A percentile compares a stretch with the other conserved stretches of the same genome.
phyloP scores from a whole-genome alignment of 202 grass and related monocot species.

The Carex sylvatica region DNA sequence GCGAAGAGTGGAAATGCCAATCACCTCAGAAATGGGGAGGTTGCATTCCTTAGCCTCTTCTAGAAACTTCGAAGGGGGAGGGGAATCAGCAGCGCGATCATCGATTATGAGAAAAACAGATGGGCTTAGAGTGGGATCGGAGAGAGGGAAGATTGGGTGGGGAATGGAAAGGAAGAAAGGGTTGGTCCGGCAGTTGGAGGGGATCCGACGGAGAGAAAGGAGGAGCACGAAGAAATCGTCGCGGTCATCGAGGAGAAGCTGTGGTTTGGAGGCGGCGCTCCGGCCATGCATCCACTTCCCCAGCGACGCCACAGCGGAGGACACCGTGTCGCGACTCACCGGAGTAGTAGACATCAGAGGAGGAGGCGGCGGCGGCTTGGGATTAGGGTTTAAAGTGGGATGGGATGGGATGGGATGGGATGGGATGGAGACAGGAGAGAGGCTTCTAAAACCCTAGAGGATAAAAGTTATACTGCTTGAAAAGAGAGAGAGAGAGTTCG shows the following conservation, averaged over 20 bases:
- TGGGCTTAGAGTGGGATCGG: slow-evolving; percentile 1
- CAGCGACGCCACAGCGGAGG: slow-evolving; percentile 44
- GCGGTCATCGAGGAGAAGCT: slow-evolving; percentile 62
- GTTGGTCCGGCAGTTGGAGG: slow-evolving; percentile 26
- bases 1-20: slow-evolving; percentile 60
- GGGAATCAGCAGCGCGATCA: slow-evolving; percentile 41
- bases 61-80: slow-evolving; percentile 33
- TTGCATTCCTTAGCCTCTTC: slow-evolving; percentile 37
- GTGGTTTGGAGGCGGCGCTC: slow-evolving; percentile 21
- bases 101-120: slow-evolving; percentile 67
- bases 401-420: not conserved
- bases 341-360: not conserved
- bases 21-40: slow-evolving; percentile 51
- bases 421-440: not conserved
- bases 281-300: slow-evolving; percentile 59
- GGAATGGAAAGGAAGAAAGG: slow-evolving; percentile 57
- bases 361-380: not conserved
- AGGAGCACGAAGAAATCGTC: slow-evolving; percentile 75
- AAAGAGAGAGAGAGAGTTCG: not conserved
- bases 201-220: slow-evolving; percentile 56
- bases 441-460: too few relatives aligned
- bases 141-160: slow-evolving; percentile 35
- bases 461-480: not conserved
- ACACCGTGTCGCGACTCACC: slow-evolving; percentile 37
- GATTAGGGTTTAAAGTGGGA: slow-evolving; percentile 24